Base-by-base conservation (phyloP, 139 green algal genomes). In the Chlamydomonas incerta region DNA sequence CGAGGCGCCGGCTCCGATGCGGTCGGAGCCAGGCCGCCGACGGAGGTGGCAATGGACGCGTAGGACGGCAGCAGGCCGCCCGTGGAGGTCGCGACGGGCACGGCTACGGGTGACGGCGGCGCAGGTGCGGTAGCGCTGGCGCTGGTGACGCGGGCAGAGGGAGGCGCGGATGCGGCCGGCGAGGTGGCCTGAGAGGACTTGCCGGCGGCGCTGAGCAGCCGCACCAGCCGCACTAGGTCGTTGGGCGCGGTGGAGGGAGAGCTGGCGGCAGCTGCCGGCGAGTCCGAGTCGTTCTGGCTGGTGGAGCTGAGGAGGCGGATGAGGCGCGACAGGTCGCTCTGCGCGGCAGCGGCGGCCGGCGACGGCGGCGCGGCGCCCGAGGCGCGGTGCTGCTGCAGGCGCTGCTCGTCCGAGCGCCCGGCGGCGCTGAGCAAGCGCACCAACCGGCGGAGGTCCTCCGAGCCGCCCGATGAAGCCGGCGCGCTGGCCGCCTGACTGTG, bases 281-380 rank as follows among this genome's bases (percentile, higher is more conserved):
- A 26, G 55, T 23, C 55, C 6, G 35, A 23, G 3, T 58, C 58
- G 14, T 28, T 41, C 26, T 60, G 57, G 18, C 74, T 58, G 31
- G 74, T 58, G 23, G 77, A 63, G 63, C 37, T 65, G 21, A 83
- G 77, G 46, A 83, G n/a, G 17, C 65, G 37, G 3, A 74, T 50
- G 5, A 83, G 77, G 29, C 63, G 63, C n/a, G 29, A 20, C n/a
- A 70, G 10, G 63, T 70, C 63, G 63, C 26, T 70, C 63, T 70
- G n/a, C 10, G 63, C 63, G 2, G 60, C 60, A n/a, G 60, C 24
- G 20, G 60, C 24, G 8, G 60, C 60, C 4, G 55, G 55, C 55
- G 55, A 24, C 55, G 55, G 55, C 55, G 17, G 18, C 55, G 55
- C 18, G 2, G 55, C 55, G 8, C 41, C 41, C 41, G 41, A 50